phyloP scores from a whole-genome alignment of 345 rosid species.

The Salix koriyanagi region DNA sequence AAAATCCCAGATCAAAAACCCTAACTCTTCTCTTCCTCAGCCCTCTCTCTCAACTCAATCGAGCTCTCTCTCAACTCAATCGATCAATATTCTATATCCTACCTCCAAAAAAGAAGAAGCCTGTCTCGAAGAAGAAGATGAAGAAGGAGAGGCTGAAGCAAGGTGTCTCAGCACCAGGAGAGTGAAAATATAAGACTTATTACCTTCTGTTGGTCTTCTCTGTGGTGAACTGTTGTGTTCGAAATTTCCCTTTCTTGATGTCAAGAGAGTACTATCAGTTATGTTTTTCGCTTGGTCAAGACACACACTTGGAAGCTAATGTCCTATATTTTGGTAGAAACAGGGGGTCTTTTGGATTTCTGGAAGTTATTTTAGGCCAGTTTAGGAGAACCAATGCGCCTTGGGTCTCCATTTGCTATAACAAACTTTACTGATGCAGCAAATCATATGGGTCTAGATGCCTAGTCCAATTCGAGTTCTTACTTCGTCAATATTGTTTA shows the following conservation, averaged over 20 bases:
- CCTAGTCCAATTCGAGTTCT: too few relatives aligned
- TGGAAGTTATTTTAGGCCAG: neutral
- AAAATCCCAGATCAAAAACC: too few relatives aligned
- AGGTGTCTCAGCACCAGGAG: slow-evolving; percentile 79
- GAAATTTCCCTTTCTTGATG: slow-evolving; percentile 11
- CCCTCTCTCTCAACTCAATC: too few relatives aligned
- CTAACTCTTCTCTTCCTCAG: too few relatives aligned
- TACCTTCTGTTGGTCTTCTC: neutral
- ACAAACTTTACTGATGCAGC: too few relatives aligned
- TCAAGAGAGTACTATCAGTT: slow-evolving; percentile 12
- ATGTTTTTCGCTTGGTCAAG: neutral
- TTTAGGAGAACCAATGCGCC: too few relatives aligned
- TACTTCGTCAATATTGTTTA: too few relatives aligned
- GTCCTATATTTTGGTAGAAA: slow-evolving; percentile 21
- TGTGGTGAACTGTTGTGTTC: slow-evolving; percentile 13
- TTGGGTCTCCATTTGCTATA: too few relatives aligned
- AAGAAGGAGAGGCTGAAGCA: slow-evolving; percentile 73
- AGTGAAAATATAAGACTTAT: slow-evolving; percentile 26
- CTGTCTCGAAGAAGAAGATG: slow-evolving; percentile 66
- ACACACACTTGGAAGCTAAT: slow-evolving; percentile 8
- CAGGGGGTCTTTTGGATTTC: neutral
- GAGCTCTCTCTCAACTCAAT: too few relatives aligned
- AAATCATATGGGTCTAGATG: too few relatives aligned
- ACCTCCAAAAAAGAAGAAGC: slow-evolving; percentile 67
- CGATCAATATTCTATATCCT: slow-evolving; percentile 3